Conservation (phyloP, 768 basidiomycete genomes). For the Pleurotus djamor region DNA sequence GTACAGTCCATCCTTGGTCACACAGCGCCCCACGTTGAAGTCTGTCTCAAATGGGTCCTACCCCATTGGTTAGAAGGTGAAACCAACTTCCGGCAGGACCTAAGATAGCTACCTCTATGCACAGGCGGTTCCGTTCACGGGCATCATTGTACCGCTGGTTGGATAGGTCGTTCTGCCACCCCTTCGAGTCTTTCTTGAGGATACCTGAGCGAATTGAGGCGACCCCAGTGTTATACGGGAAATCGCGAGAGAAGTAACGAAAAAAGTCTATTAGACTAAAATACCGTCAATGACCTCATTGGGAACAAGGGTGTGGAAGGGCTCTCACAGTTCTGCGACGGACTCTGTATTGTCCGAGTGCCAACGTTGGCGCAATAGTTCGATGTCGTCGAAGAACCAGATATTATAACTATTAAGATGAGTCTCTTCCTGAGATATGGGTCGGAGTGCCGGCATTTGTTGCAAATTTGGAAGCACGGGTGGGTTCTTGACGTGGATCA, state of each 20-base stretch:
- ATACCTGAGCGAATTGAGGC: constrained; percentile 89
- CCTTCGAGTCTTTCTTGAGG: constrained; percentile 88
- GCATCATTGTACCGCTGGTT: constrained; percentile 59
- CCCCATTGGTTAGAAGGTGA: background rate
- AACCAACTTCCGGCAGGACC: background rate
- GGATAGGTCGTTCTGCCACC: constrained; percentile 86
- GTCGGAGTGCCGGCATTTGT: constrained; percentile 88
- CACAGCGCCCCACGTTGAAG: constrained; percentile 95
- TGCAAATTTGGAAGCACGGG: constrained; percentile 96
- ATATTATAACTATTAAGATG: constrained; percentile 80
- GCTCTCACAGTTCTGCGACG: constrained; percentile 84
- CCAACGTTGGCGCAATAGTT: constrained; percentile 89
- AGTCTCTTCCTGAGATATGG: constrained; percentile 85
- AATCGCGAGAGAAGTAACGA: constrained; percentile 93
- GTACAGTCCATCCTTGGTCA: constrained; percentile 94
- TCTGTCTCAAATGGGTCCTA: constrained; percentile 97
- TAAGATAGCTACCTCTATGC: constrained; percentile 74
- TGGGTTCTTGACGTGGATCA: constrained; percentile 96
- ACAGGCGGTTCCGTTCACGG: constrained; percentile 90
- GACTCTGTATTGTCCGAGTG: constrained; percentile 90
- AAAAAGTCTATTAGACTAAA: constrained; percentile 94
- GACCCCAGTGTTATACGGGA: constrained; percentile 87
- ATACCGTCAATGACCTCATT: constrained; percentile 9
- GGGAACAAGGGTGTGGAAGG: constrained; percentile 11
- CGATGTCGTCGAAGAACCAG: constrained; percentile 98